Evolutionary conservation across 345 rosid genomes (phyloP), one percentile per base, ranked within the genome.

Genomic region (Eucalyptus sp.): DNA sequence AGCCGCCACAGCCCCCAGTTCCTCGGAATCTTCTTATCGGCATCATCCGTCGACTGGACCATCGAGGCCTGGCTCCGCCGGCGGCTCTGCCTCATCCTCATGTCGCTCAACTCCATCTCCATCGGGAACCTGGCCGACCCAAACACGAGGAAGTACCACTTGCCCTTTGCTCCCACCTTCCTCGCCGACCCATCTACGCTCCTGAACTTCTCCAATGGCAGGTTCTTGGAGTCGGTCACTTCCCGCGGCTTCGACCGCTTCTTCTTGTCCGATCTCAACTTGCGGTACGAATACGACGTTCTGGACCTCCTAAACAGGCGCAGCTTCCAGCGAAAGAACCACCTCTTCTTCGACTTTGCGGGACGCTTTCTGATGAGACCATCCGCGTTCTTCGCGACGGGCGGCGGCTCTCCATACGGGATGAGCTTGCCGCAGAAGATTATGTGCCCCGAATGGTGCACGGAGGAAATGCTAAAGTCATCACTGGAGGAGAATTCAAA

Each of bases 51-150:
- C 10, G 16, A 86, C 50, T 68, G 86, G 83, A 86, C 62, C 68
- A 7, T 9, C 52, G 50, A 88, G 44, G 84, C 83, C 1, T 87
- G 86, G 31, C 58, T 86, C 41, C 7, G 20, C 89, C 85, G 92
- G 64, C 89, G 91, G 87, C 88, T 91, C 90, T 94, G 97, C 80
- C 96, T 92, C 83, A 54, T 91, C 93, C 91, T 94, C 31, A 95
- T 93, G 76, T 94, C 95, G 46, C 76, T 90, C 66, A 92, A 87
- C 87, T 93, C 91, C 94, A 94, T 93, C 89, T 88, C 94, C 88
- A 87, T 31, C 10, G 95, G 94, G 66, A 91, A 89, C 90, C 94
- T 92, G 80, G 94, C 94, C 12, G 87, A 86, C 86, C 95, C 96
- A 86, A 95, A 92, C 43, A 93, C 92, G 54, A 93, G 91, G 87